Evolutionary conservation across 176 grass and related monocot species (phyloP), one percentile per base, ranked within the genome.

Genomic region (Eragrostis curvula): DNA sequence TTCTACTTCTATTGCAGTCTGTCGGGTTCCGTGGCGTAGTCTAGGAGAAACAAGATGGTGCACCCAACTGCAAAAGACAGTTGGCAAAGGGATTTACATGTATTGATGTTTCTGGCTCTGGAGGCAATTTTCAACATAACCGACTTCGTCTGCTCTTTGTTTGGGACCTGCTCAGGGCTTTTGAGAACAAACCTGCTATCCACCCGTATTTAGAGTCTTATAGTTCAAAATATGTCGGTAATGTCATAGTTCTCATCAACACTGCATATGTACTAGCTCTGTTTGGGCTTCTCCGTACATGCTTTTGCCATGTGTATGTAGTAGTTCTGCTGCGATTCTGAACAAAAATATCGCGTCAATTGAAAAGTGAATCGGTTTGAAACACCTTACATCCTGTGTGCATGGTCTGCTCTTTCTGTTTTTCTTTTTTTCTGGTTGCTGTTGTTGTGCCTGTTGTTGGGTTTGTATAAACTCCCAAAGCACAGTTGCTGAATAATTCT

Each of bases 1-100:
- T n/a, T n/a, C n/a, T n/a, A n/a, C n/a, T n/a, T 60, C 97, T 99
- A 41, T 68, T 96, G 82, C 91, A 99, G 64, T 93, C 90, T 30
- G 83, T 93, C 0, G 93, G 93, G 3, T 84, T 92, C 82, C 89
- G 90, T 50, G 75, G 72, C 17, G 14, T 86, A 58, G 87, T 92
- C 48, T 87, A 80, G 85, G 48, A n/a, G n/a, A n/a, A n/a, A 41
- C 23, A 36, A 9, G 70, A 52, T 12, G 10, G 24, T 18, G 41
- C 44, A 39, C 23, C 14, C 21, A 39, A 56, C 46, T 46, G 11
- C 70, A 51, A 80, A 39, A 29, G 5, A 70, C 25, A 74, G 61
- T n/a, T n/a, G n/a, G 64, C 61, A 56, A 63, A 85, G 82, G 55
- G 56, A 70, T 49, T 86, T 24, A 62, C 58, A 86, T 16, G 49